These are phyloP conservation scores for Myxozyma vanderwaltii DNA, from an alignment of 805 yeast genomes.

Conservation along the genomic window DNA sequence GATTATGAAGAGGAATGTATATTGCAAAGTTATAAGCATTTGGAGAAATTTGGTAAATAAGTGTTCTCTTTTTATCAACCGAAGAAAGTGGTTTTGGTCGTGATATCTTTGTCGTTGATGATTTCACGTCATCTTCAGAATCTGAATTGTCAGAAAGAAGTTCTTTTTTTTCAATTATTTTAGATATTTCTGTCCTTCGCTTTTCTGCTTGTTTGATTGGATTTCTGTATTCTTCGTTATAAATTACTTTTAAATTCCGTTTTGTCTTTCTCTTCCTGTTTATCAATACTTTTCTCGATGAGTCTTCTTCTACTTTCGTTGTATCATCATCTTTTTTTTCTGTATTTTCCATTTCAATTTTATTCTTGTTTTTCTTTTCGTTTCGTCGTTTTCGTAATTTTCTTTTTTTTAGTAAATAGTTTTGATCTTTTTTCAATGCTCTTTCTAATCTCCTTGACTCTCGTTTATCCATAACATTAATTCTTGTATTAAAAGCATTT, in stretches of 20 bases:
- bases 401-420: background rate
- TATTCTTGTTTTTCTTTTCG: background rate
- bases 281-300: background rate
- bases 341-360: background rate
- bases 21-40: conserved; percentile 6
- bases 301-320: too few species aligned
- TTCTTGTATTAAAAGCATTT: background rate
- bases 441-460: conserved; percentile 9
- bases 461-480: conserved; percentile 4
- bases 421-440: background rate
- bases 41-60: conserved; percentile 9
- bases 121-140: background rate
- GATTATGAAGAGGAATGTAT: conserved; percentile 14
- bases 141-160: background rate
- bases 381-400: background rate
- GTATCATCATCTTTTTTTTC: too few species aligned
- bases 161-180: background rate
- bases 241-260: background rate
- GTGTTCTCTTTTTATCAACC: conserved; percentile 16
- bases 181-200: background rate
- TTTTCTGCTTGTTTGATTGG: background rate
- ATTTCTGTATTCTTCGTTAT: background rate
- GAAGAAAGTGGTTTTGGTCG: conserved; percentile 30
- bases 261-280: background rate
- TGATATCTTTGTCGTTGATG: background rate